Conservation (phyloP, 768 basidiomycete genomes). For the Punctularia strigosozonata region DNA sequence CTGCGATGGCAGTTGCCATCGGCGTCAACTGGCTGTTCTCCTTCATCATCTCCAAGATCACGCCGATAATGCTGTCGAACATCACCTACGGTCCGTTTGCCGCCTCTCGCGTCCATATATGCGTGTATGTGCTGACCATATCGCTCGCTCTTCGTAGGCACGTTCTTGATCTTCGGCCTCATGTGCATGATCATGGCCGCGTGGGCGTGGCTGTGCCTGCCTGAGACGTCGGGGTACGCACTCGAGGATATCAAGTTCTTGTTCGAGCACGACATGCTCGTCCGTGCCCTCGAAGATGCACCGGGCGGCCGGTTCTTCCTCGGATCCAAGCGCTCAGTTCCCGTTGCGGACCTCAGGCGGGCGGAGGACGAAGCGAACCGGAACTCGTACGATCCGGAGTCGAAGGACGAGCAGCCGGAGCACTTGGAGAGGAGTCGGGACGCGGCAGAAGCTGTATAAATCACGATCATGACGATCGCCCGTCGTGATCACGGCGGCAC, state of each 20-base stretch:
- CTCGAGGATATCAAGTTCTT: constrained; percentile 35
- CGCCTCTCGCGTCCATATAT: too few species aligned
- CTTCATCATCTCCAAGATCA: constrained; percentile 32
- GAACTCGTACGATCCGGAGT: neutral
- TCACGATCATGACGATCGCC: too few species aligned
- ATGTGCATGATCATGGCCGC: constrained; percentile 28
- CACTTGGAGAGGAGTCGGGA: neutral
- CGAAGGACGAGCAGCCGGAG: neutral
- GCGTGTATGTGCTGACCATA: too few species aligned
- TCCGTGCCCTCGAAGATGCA: constrained; percentile 27
- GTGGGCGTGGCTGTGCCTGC: constrained; percentile 33
- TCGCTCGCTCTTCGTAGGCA: too few species aligned
- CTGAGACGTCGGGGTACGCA: constrained; percentile 34
- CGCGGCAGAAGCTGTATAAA: neutral
- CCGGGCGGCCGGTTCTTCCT: constrained; percentile 27
- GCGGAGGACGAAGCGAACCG: neutral
- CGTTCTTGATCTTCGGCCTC: constrained; percentile 30
- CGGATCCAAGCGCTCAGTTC: constrained; percentile 10
- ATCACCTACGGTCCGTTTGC: constrained; percentile 13
- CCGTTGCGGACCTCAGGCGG: constrained; percentile 9
- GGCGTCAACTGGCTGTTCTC: constrained; percentile 35
- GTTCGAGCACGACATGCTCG: constrained; percentile 26
- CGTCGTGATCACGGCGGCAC: too few species aligned
- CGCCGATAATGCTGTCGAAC: constrained; percentile 23
- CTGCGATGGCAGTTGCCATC: constrained; percentile 24